Evolutionary conservation across 2,329 filamentous ascomycete species (phyloP).

Genomic region (Ophiosphaerella herpotricha): DNA sequence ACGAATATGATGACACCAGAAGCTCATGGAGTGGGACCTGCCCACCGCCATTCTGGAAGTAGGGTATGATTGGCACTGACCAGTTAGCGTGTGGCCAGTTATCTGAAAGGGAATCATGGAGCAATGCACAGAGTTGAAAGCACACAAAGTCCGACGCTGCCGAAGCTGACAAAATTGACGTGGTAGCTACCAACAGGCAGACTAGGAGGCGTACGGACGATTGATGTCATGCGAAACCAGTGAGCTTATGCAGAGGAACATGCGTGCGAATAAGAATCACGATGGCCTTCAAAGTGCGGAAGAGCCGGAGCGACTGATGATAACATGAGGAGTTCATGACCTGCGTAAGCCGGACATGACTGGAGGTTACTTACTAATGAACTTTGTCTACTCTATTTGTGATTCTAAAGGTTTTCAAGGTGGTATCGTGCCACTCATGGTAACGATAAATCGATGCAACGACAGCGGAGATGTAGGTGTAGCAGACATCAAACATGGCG

Average conservation of each 20-base stretch:
- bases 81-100: constrained; percentile 30
- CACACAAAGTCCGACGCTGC: constrained; percentile 27
- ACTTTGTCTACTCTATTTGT: neutral
- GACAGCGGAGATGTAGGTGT: neutral
- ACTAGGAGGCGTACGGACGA: constrained; percentile 29
- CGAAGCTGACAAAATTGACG: constrained; percentile 32
- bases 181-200: constrained; percentile 5
- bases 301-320: constrained; percentile 28
- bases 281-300: constrained; percentile 18
- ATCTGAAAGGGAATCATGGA: constrained; percentile 12
- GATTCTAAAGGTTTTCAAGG: neutral
- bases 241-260: neutral
- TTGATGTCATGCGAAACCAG: constrained; percentile 13
- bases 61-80: constrained; percentile 44
- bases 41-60: constrained; percentile 40
- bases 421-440: neutral
- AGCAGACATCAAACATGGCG: constrained; percentile 3
- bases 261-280: constrained; percentile 14
- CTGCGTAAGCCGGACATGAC: constrained; percentile 20
- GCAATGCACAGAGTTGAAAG: constrained; percentile 3
- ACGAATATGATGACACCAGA: constrained; percentile 30
- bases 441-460: neutral
- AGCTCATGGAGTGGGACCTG: constrained; percentile 39
- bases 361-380: constrained; percentile 27
- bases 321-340: constrained; percentile 18